phyloP scores from a whole-genome alignment of 2,329 filamentous ascomycete genomes.

The Paracoccidioides lutzii region DNA sequence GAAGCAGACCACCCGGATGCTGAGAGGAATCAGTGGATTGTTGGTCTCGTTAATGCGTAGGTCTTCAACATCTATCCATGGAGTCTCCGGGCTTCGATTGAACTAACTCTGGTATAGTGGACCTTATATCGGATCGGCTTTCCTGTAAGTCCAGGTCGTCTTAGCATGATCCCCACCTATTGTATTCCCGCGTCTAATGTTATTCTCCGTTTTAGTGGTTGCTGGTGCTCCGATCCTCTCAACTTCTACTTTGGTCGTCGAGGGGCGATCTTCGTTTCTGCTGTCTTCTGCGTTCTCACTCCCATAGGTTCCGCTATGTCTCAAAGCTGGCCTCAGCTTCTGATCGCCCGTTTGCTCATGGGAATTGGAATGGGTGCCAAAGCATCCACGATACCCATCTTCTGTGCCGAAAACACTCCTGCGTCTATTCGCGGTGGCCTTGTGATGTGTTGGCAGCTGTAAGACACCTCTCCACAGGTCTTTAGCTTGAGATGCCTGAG shows the following conservation, averaged over 20 bases:
- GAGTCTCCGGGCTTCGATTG: conserved; percentile 7
- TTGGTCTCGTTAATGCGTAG: conserved; percentile 52
- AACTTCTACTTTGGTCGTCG: conserved; percentile 48
- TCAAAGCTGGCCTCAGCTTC: conserved; percentile 47
- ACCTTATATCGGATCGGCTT: conserved; percentile 41
- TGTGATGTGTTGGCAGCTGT: conserved; percentile 44
- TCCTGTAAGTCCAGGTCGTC: conserved; percentile 27
- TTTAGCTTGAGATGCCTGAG: not conserved
- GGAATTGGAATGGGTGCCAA: conserved; percentile 52
- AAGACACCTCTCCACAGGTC: conserved; percentile 17
- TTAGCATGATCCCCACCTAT: not conserved
- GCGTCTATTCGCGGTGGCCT: conserved; percentile 43
- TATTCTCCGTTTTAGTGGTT: conserved; percentile 33
- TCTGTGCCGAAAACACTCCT: conserved; percentile 44
- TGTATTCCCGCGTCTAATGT: not conserved
- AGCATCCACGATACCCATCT: conserved; percentile 43
- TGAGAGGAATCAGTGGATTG: conserved; percentile 41
- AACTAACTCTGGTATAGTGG: conserved; percentile 22
- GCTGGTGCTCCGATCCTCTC: conserved; percentile 54
- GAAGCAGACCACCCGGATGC: conserved; percentile 27
- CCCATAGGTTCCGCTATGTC: conserved; percentile 53
- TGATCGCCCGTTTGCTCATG: conserved; percentile 44
- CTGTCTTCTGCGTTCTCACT: conserved; percentile 52
- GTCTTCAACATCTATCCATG: conserved; percentile 35
- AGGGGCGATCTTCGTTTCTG: conserved; percentile 51